These are phyloP conservation scores for Esteya vermicola DNA, from an alignment of 2,329 filamentous ascomycete genomes.

Conservation along the genomic window DNA sequence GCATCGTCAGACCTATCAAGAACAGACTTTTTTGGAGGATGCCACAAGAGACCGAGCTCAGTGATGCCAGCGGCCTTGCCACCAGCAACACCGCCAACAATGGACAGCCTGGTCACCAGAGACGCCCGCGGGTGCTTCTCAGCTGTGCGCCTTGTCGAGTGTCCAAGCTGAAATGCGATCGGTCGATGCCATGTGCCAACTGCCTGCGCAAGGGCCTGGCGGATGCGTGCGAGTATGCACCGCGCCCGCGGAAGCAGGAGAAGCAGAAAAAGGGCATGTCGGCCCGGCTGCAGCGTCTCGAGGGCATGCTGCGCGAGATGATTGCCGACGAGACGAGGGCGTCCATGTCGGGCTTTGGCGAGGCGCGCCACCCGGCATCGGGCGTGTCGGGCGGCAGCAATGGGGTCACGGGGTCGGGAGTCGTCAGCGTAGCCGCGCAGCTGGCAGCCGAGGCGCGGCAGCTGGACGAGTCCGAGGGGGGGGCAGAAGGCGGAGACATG, in stretches of 20 bases:
- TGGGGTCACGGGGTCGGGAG: no score
- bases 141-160: slow-evolving; percentile 36
- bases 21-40: no score
- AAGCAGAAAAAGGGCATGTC: slow-evolving; percentile 34
- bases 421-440: no score
- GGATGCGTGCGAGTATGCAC: slow-evolving; percentile 33
- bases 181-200: slow-evolving; percentile 34
- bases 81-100: no score
- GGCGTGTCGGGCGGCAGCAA: not conserved
- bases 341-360: slow-evolving; percentile 8
- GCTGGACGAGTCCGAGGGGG: not conserved
- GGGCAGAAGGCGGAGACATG: not conserved
- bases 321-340: slow-evolving; percentile 19
- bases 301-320: slow-evolving; percentile 42
- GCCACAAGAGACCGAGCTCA: no score
- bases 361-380: not conserved
- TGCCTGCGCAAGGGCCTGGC: slow-evolving; percentile 34
- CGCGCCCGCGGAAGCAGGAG: slow-evolving; percentile 24
- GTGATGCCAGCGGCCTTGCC: no score
- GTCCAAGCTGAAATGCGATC: slow-evolving; percentile 44
- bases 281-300: slow-evolving; percentile 37
- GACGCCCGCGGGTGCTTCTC: slow-evolving; percentile 34
- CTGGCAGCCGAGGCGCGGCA: not conserved
- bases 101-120: no score
- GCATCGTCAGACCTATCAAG: no score